These are phyloP conservation scores for Pichia insulana DNA, from an alignment of 805 yeast species.

Conservation along the genomic window DNA sequence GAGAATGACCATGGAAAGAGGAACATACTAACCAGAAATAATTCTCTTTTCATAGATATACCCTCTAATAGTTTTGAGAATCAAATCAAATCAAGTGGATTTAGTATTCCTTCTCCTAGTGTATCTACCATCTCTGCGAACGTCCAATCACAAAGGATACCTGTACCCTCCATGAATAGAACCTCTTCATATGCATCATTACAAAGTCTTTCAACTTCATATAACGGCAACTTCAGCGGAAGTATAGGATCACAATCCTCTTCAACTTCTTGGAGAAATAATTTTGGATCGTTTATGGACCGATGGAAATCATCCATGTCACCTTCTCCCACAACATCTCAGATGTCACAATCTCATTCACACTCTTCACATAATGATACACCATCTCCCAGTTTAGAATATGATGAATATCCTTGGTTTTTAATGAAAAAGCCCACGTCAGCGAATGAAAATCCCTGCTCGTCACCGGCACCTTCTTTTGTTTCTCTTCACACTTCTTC, in stretches of 20 bases:
- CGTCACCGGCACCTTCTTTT: constrained; percentile 10
- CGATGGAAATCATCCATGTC: constrained; percentile 16
- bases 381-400: constrained; percentile 7
- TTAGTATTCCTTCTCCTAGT: constrained; percentile 9
- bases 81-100: background rate
- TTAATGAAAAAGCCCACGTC: constrained; percentile 1
- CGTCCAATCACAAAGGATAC: constrained; percentile 16
- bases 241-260: constrained; percentile 7
- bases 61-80: background rate
- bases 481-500: constrained; percentile 2
- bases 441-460: background rate
- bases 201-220: constrained; percentile 30
- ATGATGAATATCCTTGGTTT: constrained; percentile 12
- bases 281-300: constrained; percentile 25
- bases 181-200: constrained; percentile 29
- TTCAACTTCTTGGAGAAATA: constrained; percentile 24
- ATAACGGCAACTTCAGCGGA: constrained; percentile 19
- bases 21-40: constrained; percentile 1
- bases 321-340: constrained; percentile 6
- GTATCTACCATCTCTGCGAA: constrained; percentile 11
- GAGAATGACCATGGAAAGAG: background rate
- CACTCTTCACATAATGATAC: constrained; percentile 3
- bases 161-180: constrained; percentile 18
- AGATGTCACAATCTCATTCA: background rate
- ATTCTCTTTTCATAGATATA: constrained; percentile 2